Evolutionary conservation across 305 asterid genomes (phyloP).

Genomic region (Plantago coronopus): DNA sequence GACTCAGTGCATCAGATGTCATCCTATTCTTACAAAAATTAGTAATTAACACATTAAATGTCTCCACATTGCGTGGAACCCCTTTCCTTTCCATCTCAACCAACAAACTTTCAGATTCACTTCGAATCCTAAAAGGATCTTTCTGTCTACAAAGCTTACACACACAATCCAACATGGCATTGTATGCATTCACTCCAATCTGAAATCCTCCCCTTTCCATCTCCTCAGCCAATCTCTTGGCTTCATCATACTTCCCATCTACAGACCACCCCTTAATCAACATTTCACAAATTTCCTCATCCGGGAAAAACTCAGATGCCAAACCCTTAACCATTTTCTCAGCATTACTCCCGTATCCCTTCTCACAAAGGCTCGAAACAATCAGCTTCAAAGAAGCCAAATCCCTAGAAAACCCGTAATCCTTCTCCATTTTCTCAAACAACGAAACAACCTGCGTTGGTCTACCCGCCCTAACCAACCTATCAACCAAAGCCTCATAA

Average conservation of each 20-base stretch:
- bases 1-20: conserved; percentile 57
- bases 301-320: conserved; percentile 81
- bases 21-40: conserved; percentile 77
- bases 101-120: conserved; percentile 51
- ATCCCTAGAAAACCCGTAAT: conserved; percentile 60
- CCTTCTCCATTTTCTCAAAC: conserved; percentile 66
- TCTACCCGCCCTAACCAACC: conserved; percentile 82
- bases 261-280: conserved; percentile 75
- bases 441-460: conserved; percentile 56
- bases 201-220: conserved; percentile 80
- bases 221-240: conserved; percentile 58
- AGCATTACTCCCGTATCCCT: conserved; percentile 71
- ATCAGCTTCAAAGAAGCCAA: conserved; percentile 53
- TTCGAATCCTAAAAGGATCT: conserved; percentile 60
- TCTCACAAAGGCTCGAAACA: conserved; percentile 54
- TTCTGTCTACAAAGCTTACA: conserved; percentile 70
- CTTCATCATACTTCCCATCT: conserved; percentile 70
- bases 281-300: conserved; percentile 62
- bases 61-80: conserved; percentile 68
- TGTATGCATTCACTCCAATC: conserved; percentile 55
- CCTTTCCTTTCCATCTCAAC: conserved; percentile 70
- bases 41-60: conserved; percentile 65
- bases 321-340: conserved; percentile 81
- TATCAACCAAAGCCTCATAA: conserved; percentile 58
- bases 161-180: conserved; percentile 67